Conservation (phyloP, 106 monocot species). For the Triglochin maritima region DNA sequence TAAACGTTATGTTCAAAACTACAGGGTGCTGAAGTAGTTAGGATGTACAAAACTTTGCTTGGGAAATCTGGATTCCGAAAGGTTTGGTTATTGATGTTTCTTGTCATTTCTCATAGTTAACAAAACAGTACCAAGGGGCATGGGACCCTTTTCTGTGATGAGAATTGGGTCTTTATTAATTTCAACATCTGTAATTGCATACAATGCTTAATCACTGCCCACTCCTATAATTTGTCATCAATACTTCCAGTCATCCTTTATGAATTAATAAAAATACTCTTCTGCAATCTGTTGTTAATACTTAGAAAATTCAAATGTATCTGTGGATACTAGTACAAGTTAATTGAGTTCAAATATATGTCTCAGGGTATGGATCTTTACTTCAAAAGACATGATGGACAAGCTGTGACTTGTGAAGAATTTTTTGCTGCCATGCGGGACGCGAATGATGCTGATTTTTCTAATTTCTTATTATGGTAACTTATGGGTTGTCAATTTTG, state of each 20-base stretch:
- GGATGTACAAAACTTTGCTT: constrained; percentile 99
- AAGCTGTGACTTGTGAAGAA: constrained; percentile 98
- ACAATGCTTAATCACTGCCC: too few species aligned
- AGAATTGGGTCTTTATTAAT: too few species aligned
- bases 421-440: constrained; percentile 98
- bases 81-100: constrained; percentile 25
- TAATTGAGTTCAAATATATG: background rate
- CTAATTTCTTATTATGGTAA: constrained; percentile 85
- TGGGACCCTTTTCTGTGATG: background rate
- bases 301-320: too few species aligned
- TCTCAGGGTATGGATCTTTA: constrained; percentile 98
- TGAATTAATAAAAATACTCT: too few species aligned
- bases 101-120: background rate
- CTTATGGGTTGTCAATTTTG: background rate
- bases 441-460: constrained; percentile 83
- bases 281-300: too few species aligned
- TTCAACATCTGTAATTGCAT: too few species aligned
- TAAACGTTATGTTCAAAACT: background rate
- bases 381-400: constrained; percentile 98
- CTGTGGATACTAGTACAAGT: too few species aligned
- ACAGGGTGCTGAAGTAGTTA: constrained; percentile 98
- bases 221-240: too few species aligned
- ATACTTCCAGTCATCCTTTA: too few species aligned
- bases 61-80: constrained; percentile 84
- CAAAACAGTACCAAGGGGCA: background rate